Evolutionary conservation across 768 basidiomycete genomes (phyloP).

Genomic region (Crassisporium funariophilum): DNA sequence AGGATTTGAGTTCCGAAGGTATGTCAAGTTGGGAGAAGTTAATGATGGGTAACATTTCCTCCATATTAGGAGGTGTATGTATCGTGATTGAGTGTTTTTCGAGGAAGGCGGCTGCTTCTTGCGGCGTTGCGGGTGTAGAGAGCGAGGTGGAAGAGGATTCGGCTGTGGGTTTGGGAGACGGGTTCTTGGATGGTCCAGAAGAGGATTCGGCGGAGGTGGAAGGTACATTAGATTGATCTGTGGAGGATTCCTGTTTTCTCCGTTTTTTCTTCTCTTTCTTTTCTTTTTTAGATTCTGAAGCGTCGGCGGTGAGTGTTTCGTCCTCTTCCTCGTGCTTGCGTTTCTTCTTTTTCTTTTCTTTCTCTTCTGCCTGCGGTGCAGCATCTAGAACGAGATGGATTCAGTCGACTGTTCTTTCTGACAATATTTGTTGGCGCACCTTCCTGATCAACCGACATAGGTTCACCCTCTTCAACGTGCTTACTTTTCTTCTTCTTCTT

Average conservation of each 20-base stretch:
- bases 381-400: background rate
- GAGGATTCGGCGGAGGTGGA: conserved; percentile 20
- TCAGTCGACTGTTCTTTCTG: background rate
- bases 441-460: conserved; percentile 26
- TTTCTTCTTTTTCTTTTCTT: conserved; percentile 44
- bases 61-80: conserved; percentile 48
- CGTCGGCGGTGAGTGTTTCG: conserved; percentile 11
- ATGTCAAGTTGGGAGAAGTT: conserved; percentile 75
- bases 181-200: conserved; percentile 15
- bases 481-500: conserved; percentile 32
- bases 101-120: conserved; percentile 67
- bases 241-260: conserved; percentile 32
- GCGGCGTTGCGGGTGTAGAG: conserved; percentile 24
- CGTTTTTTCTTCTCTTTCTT: conserved; percentile 49
- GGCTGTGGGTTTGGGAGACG: conserved; percentile 23
- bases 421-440: conserved; percentile 10
- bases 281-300: conserved; percentile 29
- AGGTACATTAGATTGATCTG: conserved; percentile 19
- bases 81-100: conserved; percentile 74
- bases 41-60: conserved; percentile 63
- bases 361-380: conserved; percentile 19
- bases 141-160: conserved; percentile 13
- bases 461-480: conserved; percentile 17
- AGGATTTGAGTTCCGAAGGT: conserved; percentile 57
- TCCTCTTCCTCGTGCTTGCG: conserved; percentile 39